These are phyloP conservation scores for Thermothielavioides terrestris DNA, from an alignment of 495 filamentous ascomycete species.

Conservation along the genomic window DNA sequence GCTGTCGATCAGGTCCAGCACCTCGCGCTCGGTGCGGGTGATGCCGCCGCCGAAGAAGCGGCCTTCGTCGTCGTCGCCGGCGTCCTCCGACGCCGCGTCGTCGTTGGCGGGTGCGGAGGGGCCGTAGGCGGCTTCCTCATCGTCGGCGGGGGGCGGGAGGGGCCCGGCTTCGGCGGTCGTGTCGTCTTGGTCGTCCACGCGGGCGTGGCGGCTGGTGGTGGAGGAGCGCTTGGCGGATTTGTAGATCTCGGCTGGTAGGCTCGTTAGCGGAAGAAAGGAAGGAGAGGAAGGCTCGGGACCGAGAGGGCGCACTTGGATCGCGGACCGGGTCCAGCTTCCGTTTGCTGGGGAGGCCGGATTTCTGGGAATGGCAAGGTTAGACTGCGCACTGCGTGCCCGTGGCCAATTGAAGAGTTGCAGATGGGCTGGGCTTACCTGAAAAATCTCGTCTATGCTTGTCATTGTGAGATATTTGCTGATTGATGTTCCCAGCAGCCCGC, in stretches of 20 bases:
- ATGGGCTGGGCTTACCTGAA: slow-evolving; percentile 52
- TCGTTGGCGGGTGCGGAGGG: slow-evolving; percentile 30
- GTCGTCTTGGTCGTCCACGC: slow-evolving; percentile 44
- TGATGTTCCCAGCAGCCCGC: too few relatives aligned
- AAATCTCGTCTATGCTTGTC: slow-evolving; percentile 74
- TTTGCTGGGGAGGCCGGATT: slow-evolving; percentile 52
- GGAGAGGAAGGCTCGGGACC: not conserved
- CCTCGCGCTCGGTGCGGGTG: slow-evolving; percentile 66
- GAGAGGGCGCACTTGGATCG: slow-evolving; percentile 55
- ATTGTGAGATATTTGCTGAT: slow-evolving; percentile 35
- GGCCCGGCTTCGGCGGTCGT: slow-evolving; percentile 48
- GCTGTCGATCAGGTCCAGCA: slow-evolving; percentile 77
- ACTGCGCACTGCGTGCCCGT: too few relatives aligned
- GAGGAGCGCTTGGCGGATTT: slow-evolving; percentile 72
- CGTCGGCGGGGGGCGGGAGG: slow-evolving; percentile 25
- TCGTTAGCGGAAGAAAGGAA: not conserved
- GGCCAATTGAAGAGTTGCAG: too few relatives aligned
- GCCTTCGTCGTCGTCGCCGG: slow-evolving; percentile 73
- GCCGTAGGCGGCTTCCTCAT: slow-evolving; percentile 10
- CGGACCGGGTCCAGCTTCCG: slow-evolving; percentile 65
- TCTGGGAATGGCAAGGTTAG: slow-evolving; percentile 29
- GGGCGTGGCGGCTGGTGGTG: slow-evolving; percentile 34
- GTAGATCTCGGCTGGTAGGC: slow-evolving; percentile 58
- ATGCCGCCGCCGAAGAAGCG: slow-evolving; percentile 94
- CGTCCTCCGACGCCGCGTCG: slow-evolving; percentile 52